phyloP scores from a whole-genome alignment of 352 stramenopile genomes.

The Globisporangium abappressorium region DNA sequence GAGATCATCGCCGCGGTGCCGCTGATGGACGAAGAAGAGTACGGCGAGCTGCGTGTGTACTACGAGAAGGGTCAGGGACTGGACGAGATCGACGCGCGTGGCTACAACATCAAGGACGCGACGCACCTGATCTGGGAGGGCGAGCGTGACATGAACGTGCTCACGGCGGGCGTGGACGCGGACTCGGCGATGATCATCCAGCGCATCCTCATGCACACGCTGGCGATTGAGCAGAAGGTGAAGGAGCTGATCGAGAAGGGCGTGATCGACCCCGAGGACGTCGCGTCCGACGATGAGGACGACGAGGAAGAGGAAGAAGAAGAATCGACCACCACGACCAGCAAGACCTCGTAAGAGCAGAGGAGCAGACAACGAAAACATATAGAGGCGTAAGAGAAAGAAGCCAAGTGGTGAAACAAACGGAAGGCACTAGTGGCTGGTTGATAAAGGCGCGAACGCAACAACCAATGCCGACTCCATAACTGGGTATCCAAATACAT shows the following conservation, averaged over 20 bases:
- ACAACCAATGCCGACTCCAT: too few relatives aligned
- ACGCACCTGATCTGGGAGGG: slow-evolving; percentile 64
- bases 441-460: too few relatives aligned
- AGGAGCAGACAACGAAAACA: slow-evolving; percentile 10
- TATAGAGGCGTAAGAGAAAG: slow-evolving; percentile 7
- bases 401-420: background rate
- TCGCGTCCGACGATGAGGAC: slow-evolving; percentile 8
- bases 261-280: slow-evolving; percentile 8
- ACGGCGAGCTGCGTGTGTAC: slow-evolving; percentile 50
- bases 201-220: slow-evolving; percentile 69
- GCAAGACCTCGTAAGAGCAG: slow-evolving; percentile 2
- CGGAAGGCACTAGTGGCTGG: background rate
- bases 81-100: slow-evolving; percentile 55
- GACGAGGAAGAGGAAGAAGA: background rate
- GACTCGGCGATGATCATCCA: slow-evolving; percentile 70
- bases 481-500: background rate
- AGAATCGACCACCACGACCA: background rate
- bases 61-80: slow-evolving; percentile 61
- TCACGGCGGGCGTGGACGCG: slow-evolving; percentile 43
- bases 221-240: slow-evolving; percentile 63
- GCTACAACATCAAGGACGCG: slow-evolving; percentile 52
- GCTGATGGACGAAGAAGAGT: slow-evolving; percentile 65
- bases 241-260: slow-evolving; percentile 36
- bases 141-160: slow-evolving; percentile 54
- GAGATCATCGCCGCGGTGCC: slow-evolving; percentile 70